A percentile compares a stretch with the other conserved stretches of the same genome.
phyloP scores from a whole-genome alignment of 345 rosid species.

The Citrus cavaleriei region DNA sequence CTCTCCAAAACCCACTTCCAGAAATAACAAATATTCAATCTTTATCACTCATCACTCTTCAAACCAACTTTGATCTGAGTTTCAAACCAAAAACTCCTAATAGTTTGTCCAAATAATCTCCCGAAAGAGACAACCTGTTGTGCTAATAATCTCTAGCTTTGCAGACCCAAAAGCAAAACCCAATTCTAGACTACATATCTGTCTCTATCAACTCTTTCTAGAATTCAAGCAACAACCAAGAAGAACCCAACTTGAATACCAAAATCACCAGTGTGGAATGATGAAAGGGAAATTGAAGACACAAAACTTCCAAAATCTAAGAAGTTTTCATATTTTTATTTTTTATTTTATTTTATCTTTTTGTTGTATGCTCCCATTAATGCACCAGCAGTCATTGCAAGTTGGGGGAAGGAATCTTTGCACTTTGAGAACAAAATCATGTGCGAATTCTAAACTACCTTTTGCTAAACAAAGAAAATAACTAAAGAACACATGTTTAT shows the following conservation, averaged over 20 bases:
- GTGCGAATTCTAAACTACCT: background rate
- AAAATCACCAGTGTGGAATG: slow-evolving; percentile 6
- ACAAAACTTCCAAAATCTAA: slow-evolving; percentile 3
- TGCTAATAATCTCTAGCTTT: background rate
- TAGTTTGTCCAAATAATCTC: slow-evolving; percentile 10
- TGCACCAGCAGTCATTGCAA: slow-evolving; percentile 13
- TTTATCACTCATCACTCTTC: background rate
- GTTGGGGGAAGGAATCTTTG: slow-evolving; percentile 25
- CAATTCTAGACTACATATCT: slow-evolving; percentile 13
- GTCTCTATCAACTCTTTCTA: slow-evolving; percentile 13
- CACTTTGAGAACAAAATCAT: background rate
- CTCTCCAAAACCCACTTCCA: background rate
- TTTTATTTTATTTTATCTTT: background rate
- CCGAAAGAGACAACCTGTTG: background rate
- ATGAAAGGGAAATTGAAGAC: slow-evolving; percentile 5
- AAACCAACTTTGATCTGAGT: background rate
- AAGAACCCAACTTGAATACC: slow-evolving; percentile 12
- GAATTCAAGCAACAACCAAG: slow-evolving; percentile 20
- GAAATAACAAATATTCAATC: background rate
- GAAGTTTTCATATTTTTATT: background rate
- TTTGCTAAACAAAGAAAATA: background rate
- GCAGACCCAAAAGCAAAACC: slow-evolving; percentile 17
- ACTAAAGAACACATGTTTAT: background rate
- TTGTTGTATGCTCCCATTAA: slow-evolving; percentile 7
- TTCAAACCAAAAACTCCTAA: background rate